Evolutionary conservation across 495 filamentous ascomycete genomes (phyloP), one percentile per base, ranked within the genome.

Genomic region (Penicillium cinerascens): DNA sequence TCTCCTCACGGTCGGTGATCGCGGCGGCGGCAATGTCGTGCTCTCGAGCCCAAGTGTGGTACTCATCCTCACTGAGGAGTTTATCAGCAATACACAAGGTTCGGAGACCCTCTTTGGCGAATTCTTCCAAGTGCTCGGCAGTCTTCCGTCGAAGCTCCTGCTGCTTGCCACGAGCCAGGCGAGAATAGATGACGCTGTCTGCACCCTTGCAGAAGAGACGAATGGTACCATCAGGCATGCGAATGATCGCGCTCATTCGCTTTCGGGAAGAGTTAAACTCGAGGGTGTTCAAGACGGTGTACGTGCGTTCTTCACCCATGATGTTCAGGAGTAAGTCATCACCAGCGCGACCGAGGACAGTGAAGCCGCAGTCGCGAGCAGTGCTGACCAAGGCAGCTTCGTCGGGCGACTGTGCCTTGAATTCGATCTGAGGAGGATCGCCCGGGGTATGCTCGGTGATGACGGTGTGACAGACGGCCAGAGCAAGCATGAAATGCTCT

Each of bases 201-300:
- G 95, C 95, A 43, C 95, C 95, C 69, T 99, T 99, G 76, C 95
- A 99, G 67, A 95, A 95, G 1, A 99, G 82, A 23, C 92, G 77
- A 44, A 99, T 97, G 54, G 81, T 85, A 35, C 91, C 91, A 63
- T 97, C 84, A 4, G 95, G 95, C 92, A 97, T 97, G 50, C 86
- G 83, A 38, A 99, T 86, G 52, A 99, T 97, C 1, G 93, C 87
- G 69, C 95, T 97, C 95, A 99, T 99, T 49, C 95, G 84, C 69
- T 99, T 99, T 59, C 95, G 79, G 7, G 89, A 86, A 3, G 93
- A 97, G 70, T 97, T 97, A 76, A 99, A 99, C 65, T 99, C 95
- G 36, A 99, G 82, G 5, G 89, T 96, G 67, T 95, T 97, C 35
- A 99, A 80, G 18, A 99, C 88, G 9, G 83, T 85, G 63, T 88